Base-by-base conservation (phyloP, 176 grass and related monocot species). In the Avena insularis region DNA sequence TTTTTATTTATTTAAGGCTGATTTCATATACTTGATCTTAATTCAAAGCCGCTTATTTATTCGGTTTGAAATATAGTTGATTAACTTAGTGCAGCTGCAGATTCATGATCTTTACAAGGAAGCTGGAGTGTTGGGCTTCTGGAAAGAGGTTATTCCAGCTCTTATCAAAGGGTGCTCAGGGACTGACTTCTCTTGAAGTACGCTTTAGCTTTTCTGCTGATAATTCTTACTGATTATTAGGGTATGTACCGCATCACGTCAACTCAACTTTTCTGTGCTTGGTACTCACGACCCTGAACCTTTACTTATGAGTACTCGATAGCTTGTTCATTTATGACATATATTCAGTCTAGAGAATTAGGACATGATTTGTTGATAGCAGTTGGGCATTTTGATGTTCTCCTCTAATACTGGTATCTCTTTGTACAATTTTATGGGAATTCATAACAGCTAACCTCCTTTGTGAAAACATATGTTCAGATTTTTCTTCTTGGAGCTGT, bases 111-210 rank as follows among this genome's bases (percentile, higher is more conserved):
- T 98, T 79, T 90, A 96, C 80, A 87, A 94, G 25, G 16, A 98
- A 96, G 79, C 89, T 86, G 94, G 97, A 70, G 65, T 91, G 25
- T 82, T 94, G 29, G 94, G 97, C 59, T 96, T 98, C 71, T 98
- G 94, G 97, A 98, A 98, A 85, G 97, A 92, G n/a, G 97, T 98
- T 57, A 76, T 93, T 67, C 94, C 94, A 20, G 76, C 92, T 87
- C 97, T 98, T 83, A 94, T 98, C 82, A 98, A 98, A 96, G 83
- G 97, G 94, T 79, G 90, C 97, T 85, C 94, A 93, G 76, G 94
- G 92, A 85, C 77, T 96, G 48, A 93, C 82, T 91, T 90, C 94
- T 89, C 87, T 94, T 62, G 92, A 96, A 90, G 94, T 98, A 96
- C 89, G 71, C 19, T 51, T 75, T 71, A 63, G 9, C 9, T 86